Conservation (phyloP, 495 filamentous ascomycete genomes). For the Tricharina praecox region DNA sequence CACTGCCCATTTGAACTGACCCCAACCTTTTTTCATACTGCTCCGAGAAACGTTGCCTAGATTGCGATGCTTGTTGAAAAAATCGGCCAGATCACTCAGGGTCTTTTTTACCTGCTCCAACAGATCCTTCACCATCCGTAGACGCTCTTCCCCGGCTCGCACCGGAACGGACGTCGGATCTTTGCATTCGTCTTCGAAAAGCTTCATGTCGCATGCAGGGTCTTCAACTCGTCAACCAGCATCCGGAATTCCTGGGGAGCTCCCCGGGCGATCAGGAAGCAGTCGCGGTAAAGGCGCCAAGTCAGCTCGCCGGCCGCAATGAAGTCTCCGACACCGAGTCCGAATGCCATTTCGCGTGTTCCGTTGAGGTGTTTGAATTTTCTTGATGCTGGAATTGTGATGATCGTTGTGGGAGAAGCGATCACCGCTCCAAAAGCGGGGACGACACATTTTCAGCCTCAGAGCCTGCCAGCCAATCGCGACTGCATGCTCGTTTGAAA, state of each 20-base stretch:
- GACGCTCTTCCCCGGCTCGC: constrained; percentile 17
- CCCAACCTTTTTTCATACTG: constrained; percentile 10
- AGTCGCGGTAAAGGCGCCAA: constrained; percentile 21
- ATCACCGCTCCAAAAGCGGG: no score
- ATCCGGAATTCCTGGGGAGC: constrained; percentile 25
- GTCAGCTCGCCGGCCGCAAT: constrained; percentile 21
- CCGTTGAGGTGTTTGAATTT: no score
- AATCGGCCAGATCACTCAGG: constrained; percentile 16
- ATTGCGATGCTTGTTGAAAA: constrained; percentile 20
- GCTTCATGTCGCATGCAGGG: constrained; percentile 15
- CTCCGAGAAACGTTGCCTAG: constrained; percentile 9
- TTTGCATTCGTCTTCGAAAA: constrained; percentile 21
- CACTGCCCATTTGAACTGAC: constrained; percentile 15
- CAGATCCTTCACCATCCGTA: constrained; percentile 24
- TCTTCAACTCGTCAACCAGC: constrained; percentile 18
- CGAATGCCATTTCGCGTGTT: constrained; percentile 29
- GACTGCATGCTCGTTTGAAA: no score
- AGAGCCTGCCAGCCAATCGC: no score
- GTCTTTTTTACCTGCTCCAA: constrained; percentile 16
- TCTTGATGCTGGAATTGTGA: no score
- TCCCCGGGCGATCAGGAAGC: constrained; percentile 7
- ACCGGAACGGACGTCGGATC: constrained; percentile 21
- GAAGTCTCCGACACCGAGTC: constrained; percentile 27
- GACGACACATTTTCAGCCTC: no score
- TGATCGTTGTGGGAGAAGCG: no score